Conservation (phyloP, 75 land plant species). For the Pinus albicaulis region DNA sequence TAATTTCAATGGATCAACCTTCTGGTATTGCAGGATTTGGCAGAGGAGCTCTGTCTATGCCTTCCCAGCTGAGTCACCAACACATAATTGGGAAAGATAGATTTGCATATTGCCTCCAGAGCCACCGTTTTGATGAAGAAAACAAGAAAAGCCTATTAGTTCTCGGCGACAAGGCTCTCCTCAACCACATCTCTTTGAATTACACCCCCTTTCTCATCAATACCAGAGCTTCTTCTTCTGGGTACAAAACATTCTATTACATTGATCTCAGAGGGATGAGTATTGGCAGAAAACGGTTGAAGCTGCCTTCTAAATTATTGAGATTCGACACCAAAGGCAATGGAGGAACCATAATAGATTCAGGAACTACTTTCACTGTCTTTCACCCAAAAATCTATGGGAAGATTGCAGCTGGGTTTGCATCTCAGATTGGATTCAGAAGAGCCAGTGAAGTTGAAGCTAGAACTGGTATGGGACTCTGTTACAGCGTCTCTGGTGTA, state of each 20-base stretch:
- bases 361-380: slow-evolving; percentile 60
- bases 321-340: slow-evolving; percentile 18
- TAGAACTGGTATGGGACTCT: slow-evolving; percentile 38
- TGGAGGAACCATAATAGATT: slow-evolving; percentile 66
- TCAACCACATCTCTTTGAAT: not conserved
- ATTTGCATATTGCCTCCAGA: slow-evolving; percentile 53
- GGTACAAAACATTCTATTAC: slow-evolving; percentile 45
- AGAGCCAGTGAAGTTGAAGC: slow-evolving; percentile 28
- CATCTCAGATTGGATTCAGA: slow-evolving; percentile 7
- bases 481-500: slow-evolving; percentile 28
- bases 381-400: slow-evolving; percentile 17
- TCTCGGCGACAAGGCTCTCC: slow-evolving; percentile 12
- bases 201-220: slow-evolving; percentile 39
- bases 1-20: slow-evolving; percentile 36
- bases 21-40: slow-evolving; percentile 58
- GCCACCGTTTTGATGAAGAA: slow-evolving; percentile 50
- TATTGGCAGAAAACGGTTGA: slow-evolving; percentile 36
- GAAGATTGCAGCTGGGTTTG: slow-evolving; percentile 22
- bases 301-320: slow-evolving; percentile 32
- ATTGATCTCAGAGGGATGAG: slow-evolving; percentile 31
- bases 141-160: slow-evolving; percentile 1
- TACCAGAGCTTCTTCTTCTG: not conserved
- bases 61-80: slow-evolving; percentile 27
- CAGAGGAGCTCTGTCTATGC: slow-evolving; percentile 46
- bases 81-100: not conserved